These are phyloP conservation scores for Arthroderma sp. DNA, from an alignment of 2,329 filamentous ascomycete genomes.

Conservation along the genomic window DNA sequence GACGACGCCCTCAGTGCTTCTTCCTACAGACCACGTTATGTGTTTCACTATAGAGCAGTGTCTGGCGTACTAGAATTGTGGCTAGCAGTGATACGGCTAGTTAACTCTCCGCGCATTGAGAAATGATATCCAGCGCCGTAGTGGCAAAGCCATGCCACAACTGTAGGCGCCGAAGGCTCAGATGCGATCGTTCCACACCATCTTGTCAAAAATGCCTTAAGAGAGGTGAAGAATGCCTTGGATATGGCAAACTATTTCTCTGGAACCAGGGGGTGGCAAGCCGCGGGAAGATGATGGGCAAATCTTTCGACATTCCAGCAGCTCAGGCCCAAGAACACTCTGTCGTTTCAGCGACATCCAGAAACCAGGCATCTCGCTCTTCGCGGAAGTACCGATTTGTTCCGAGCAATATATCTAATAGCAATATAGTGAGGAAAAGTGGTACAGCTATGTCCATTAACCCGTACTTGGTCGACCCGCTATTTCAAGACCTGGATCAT, in stretches of 20 bases:
- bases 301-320: conserved; percentile 33
- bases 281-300: conserved; percentile 42
- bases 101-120: background rate
- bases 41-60: background rate
- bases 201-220: conserved; percentile 33
- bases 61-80: background rate
- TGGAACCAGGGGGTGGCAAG: conserved; percentile 36
- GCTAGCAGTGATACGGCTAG: background rate
- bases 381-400: conserved; percentile 4
- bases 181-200: conserved; percentile 33
- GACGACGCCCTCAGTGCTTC: background rate
- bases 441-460: background rate
- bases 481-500: conserved; percentile 36
- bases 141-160: conserved; percentile 26
- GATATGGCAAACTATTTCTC: conserved; percentile 32
- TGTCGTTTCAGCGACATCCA: background rate
- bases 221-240: conserved; percentile 34
- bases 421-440: background rate
- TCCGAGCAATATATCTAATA: background rate
- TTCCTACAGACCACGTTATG: background rate
- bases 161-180: conserved; percentile 34
- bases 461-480: conserved; percentile 28
- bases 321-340: background rate
- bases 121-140: background rate
- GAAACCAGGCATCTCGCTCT: background rate